Percentiles rank a stretch among this genome's conserved stretches.
Conservation (phyloP, 2,329 filamentous ascomycete genomes). For the Aspergillus jensenii region DNA sequence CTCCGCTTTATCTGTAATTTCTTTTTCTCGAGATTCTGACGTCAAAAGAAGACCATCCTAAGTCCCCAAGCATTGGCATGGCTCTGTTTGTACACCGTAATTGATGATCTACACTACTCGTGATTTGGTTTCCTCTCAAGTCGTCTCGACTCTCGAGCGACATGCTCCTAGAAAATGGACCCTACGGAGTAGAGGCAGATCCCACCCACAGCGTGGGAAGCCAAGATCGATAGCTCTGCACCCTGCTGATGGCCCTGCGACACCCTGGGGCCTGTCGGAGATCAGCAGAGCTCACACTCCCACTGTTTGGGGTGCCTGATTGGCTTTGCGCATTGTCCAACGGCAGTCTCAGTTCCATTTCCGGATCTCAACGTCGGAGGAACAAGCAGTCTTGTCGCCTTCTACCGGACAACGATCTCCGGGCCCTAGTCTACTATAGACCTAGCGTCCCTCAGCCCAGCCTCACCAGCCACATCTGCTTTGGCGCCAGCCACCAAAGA, state of each 20-base stretch:
- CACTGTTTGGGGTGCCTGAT: neutral
- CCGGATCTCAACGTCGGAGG: neutral
- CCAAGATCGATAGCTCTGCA: constrained; percentile 2
- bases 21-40: neutral
- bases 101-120: neutral
- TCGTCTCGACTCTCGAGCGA: neutral
- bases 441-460: neutral
- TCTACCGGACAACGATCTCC: neutral
- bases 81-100: neutral
- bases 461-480: constrained; percentile 7
- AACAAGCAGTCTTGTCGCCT: neutral
- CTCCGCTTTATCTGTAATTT: neutral
- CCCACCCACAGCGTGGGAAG: neutral
- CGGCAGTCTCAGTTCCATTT: neutral
- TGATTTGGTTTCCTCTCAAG: neutral
- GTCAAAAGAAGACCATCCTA: neutral
- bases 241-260: neutral
- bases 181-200: neutral
- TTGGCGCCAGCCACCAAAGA: neutral
- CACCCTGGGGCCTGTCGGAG: neutral
- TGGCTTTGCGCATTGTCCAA: neutral
- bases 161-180: neutral
- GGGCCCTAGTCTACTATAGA: neutral
- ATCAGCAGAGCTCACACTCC: neutral
- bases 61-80: neutral